Evolutionary conservation across 768 basidiomycete genomes (phyloP).

Genomic region (Mycena capillaripes): DNA sequence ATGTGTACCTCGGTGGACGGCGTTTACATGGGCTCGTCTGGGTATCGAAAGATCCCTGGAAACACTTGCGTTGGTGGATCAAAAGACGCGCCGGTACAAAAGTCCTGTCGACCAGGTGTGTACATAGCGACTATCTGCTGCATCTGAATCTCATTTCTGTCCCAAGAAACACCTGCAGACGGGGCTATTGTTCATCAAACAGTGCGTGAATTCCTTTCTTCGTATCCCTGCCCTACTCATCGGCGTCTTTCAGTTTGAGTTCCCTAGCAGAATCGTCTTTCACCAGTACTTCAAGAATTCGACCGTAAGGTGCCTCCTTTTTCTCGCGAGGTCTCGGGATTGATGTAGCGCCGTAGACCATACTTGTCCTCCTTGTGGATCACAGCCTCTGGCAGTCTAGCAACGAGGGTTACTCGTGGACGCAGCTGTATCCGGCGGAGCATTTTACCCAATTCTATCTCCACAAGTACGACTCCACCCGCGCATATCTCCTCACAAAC

Average conservation of each 20-base stretch:
- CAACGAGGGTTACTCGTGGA: slow-evolving; percentile 96
- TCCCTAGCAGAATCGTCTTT: slow-evolving; percentile 73
- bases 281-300: slow-evolving; percentile 89
- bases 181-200: slow-evolving; percentile 83
- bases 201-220: slow-evolving; percentile 55
- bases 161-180: slow-evolving; percentile 70
- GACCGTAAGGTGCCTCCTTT: slow-evolving; percentile 55
- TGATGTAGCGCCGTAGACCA: slow-evolving; percentile 64
- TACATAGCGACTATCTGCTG: slow-evolving; percentile 32
- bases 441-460: slow-evolving; percentile 88
- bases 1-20: slow-evolving; percentile 72
- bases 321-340: not conserved
- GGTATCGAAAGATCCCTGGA: slow-evolving; percentile 93
- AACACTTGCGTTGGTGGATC: slow-evolving; percentile 85
- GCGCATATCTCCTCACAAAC: slow-evolving; percentile 91
- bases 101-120: slow-evolving; percentile 86
- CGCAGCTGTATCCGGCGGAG: slow-evolving; percentile 68
- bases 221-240: not conserved
- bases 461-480: slow-evolving; percentile 84
- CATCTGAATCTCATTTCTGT: not conserved
- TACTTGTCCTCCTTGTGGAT: slow-evolving; percentile 86
- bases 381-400: slow-evolving; percentile 90
- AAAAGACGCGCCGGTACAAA: slow-evolving; percentile 79
- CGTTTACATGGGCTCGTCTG: slow-evolving; percentile 90
- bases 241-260: slow-evolving; percentile 66